Evolutionary conservation across 345 rosid species (phyloP).

Genomic region (Aquilaria sinensis): DNA sequence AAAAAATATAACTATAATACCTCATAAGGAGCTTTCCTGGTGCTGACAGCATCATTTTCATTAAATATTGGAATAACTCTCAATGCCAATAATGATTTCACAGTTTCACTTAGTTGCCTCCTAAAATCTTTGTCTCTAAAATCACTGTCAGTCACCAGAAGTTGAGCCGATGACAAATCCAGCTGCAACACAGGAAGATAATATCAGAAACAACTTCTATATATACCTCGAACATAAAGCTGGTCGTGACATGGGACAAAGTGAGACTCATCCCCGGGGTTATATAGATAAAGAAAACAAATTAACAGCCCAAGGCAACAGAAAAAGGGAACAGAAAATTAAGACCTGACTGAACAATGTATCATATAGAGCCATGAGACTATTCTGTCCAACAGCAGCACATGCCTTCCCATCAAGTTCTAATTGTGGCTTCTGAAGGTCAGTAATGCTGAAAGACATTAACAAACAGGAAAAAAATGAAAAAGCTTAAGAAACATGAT

Average conservation of each 20-base stretch:
- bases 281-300: neutral
- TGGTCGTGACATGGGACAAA: too few relatives aligned
- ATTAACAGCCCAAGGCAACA: neutral
- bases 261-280: neutral
- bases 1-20: constrained; percentile 24
- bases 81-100: constrained; percentile 52
- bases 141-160: constrained; percentile 88
- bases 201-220: too few relatives aligned
- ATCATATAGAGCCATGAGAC: constrained; percentile 97
- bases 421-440: constrained; percentile 90
- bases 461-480: constrained; percentile 5
- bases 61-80: constrained; percentile 90
- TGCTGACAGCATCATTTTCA: constrained; percentile 98
- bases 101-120: constrained; percentile 76
- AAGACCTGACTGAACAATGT: constrained; percentile 72
- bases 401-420: constrained; percentile 98
- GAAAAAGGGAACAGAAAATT: constrained; percentile 4
- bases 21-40: constrained; percentile 98
- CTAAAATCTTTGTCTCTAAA: constrained; percentile 79
- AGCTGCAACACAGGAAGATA: constrained; percentile 41
- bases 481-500: neutral
- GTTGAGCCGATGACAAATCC: constrained; percentile 95
- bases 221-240: too few relatives aligned
- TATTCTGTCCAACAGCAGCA: constrained; percentile 98
- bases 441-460: constrained; percentile 61